These are phyloP conservation scores for Solanum arcanum DNA, from an alignment of 257 asterid genomes.

Conservation along the genomic window DNA sequence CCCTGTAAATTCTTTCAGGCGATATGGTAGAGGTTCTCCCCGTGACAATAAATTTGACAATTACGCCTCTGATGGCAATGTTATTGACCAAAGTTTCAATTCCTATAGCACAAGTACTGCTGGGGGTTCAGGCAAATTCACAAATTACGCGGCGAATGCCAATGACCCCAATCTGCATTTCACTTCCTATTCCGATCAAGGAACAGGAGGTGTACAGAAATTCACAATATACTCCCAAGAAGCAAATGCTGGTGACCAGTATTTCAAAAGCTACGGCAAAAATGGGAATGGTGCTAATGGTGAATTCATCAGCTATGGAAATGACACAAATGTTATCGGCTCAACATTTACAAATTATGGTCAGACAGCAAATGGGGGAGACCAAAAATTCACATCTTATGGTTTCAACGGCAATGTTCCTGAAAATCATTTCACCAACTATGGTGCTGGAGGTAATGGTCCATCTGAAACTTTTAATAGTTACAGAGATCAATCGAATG, in stretches of 20 bases:
- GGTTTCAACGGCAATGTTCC: conserved; percentile 50
- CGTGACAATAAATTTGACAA: conserved; percentile 37
- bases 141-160: conserved; percentile 16
- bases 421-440: conserved; percentile 39
- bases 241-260: conserved; percentile 55
- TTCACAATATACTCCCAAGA: conserved; percentile 29
- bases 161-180: conserved; percentile 48
- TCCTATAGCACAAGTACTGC: conserved; percentile 50
- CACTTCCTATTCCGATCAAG: conserved; percentile 54
- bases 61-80: conserved; percentile 42
- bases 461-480: conserved; percentile 42
- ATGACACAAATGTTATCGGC: conserved; percentile 45
- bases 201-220: conserved; percentile 38
- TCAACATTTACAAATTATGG: conserved; percentile 66
- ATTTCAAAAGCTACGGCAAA: conserved; percentile 59
- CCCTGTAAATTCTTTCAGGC: conserved; percentile 42
- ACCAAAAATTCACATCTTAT: conserved; percentile 52
- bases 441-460: conserved; percentile 49
- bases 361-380: conserved; percentile 31
- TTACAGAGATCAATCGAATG: conserved; percentile 68
- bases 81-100: conserved; percentile 57
- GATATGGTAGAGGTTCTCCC: conserved; percentile 68
- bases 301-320: conserved; percentile 52
- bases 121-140: conserved; percentile 56
- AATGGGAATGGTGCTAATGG: conserved; percentile 53